Evolutionary conservation across 2,329 filamentous ascomycete genomes (phyloP).

Genomic region (Immersiporthe knoxdaviesiana): DNA sequence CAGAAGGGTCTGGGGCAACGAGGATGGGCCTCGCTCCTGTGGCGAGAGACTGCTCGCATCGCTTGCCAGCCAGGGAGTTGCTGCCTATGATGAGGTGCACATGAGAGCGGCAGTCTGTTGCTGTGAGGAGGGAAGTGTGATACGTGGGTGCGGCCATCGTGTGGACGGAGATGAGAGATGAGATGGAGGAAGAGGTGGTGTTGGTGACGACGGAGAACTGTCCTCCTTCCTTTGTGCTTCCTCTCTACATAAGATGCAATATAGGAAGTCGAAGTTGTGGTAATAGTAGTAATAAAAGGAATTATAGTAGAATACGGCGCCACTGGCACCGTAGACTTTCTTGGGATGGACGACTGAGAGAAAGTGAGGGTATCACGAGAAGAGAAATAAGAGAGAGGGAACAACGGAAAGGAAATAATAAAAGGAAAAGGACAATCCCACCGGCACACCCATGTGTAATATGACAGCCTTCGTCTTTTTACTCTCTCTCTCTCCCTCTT

Average conservation of each 20-base stretch:
- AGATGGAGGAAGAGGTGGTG: not conserved
- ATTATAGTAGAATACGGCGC: slow-evolving; percentile 5
- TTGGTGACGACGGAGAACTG: not conserved
- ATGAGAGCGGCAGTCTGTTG: slow-evolving; percentile 69
- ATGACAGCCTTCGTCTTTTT: not conserved
- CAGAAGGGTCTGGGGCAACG: slow-evolving; percentile 60
- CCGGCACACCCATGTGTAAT: not conserved
- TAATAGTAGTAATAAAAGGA: not conserved
- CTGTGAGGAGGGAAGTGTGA: slow-evolving; percentile 66
- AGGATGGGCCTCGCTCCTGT: slow-evolving; percentile 82
- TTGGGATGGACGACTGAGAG: not conserved
- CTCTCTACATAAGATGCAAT: not conserved
- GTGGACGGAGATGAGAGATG: not conserved
- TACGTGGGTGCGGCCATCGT: slow-evolving; percentile 33
- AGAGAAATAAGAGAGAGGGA: not conserved
- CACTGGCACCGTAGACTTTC: slow-evolving; percentile 11
- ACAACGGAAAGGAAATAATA: slow-evolving; percentile 4
- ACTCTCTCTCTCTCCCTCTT: too few species aligned
- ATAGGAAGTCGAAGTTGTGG: not conserved
- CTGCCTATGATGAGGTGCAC: slow-evolving; percentile 85
- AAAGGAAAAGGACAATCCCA: not conserved
- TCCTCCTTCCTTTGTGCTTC: not conserved
- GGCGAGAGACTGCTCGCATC: slow-evolving; percentile 78
- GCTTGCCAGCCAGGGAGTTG: slow-evolving; percentile 82
- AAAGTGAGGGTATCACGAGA: slow-evolving; percentile 16